These are phyloP conservation scores for Protea cynaroides DNA, from an alignment of 164 flowering plant species.

Conservation along the genomic window DNA sequence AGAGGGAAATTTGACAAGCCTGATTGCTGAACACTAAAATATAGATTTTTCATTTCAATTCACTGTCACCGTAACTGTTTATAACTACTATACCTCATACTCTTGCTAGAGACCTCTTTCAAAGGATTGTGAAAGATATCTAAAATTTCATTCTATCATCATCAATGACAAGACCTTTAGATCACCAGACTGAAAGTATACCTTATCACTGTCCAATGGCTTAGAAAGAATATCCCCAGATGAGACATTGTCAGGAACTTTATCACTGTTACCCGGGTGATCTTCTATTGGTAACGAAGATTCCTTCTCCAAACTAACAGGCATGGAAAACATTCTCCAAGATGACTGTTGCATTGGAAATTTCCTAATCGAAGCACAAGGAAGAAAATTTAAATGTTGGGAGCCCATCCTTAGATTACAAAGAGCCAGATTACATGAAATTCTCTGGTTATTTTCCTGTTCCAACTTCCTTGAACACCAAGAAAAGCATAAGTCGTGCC, in stretches of 20 bases:
- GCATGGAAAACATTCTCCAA: slow-evolving; percentile 23
- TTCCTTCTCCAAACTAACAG: slow-evolving; percentile 30
- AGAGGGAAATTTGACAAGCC: no score
- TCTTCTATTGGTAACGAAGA: slow-evolving; percentile 28
- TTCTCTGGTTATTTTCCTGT: slow-evolving; percentile 12
- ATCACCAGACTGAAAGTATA: slow-evolving; percentile 10
- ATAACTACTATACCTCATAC: not conserved
- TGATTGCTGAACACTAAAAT: no score
- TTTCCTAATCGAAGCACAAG: slow-evolving; percentile 11
- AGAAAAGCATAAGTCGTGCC: slow-evolving; percentile 21
- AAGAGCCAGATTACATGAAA: slow-evolving; percentile 12
- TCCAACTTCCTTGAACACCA: slow-evolving; percentile 16
- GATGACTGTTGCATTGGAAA: not conserved
- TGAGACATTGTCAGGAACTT: slow-evolving; percentile 17
- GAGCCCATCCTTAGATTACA: slow-evolving; percentile 10
- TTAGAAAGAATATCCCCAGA: slow-evolving; percentile 23
- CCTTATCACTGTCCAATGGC: slow-evolving; percentile 41
- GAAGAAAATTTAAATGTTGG: slow-evolving; percentile 14
- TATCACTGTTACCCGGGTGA: slow-evolving; percentile 15
- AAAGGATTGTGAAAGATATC: not conserved
- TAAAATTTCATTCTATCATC: not conserved
- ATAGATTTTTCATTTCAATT: no score
- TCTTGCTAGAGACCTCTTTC: not conserved
- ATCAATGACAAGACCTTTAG: not conserved
- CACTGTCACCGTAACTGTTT: not conserved